A percentile compares a stretch with the other conserved stretches of the same genome.
These are phyloP conservation scores for Leishmania gerbilli DNA, from an alignment of 208 protist species.

Conservation along the genomic window DNA sequence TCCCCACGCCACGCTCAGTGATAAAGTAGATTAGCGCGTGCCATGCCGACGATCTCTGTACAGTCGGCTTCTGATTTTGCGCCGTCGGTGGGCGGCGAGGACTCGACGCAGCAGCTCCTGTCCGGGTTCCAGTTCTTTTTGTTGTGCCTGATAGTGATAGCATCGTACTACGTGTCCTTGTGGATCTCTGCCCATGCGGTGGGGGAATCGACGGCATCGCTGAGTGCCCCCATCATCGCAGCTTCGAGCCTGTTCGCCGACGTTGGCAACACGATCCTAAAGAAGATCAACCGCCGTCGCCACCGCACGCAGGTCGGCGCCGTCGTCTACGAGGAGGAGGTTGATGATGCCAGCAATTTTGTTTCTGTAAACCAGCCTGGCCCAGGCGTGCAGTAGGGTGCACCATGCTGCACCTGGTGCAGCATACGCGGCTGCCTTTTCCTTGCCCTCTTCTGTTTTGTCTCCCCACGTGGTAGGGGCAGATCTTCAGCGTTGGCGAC, in stretches of 20 bases:
- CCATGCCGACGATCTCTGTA: neutral
- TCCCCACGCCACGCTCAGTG: neutral
- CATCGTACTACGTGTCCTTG: slow-evolving; percentile 60
- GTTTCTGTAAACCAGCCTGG: slow-evolving; percentile 33
- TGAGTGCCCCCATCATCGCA: slow-evolving; percentile 45
- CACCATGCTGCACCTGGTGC: neutral
- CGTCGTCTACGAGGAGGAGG: slow-evolving; percentile 22
- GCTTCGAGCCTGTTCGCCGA: slow-evolving; percentile 17
- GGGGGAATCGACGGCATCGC: slow-evolving; percentile 49
- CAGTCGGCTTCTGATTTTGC: neutral
- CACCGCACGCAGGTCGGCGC: slow-evolving; percentile 24
- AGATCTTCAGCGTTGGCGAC: neutral
- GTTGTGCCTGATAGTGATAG: slow-evolving; percentile 40
- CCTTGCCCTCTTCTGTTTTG: neutral
- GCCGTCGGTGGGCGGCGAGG: neutral
- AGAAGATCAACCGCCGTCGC: slow-evolving; percentile 32
- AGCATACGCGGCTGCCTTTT: neutral
- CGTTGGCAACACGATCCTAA: slow-evolving; percentile 26
- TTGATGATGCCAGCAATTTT: slow-evolving; percentile 20
- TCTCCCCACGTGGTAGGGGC: neutral
- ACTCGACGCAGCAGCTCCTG: slow-evolving; percentile 39
- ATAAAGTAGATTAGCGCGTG: neutral
- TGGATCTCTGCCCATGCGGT: slow-evolving; percentile 53
- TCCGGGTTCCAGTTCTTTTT: slow-evolving; percentile 52
- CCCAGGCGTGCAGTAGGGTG: slow-evolving; percentile 6